Base-by-base conservation (phyloP, 441 rosid genomes). In the Populus hybrid region DNA sequence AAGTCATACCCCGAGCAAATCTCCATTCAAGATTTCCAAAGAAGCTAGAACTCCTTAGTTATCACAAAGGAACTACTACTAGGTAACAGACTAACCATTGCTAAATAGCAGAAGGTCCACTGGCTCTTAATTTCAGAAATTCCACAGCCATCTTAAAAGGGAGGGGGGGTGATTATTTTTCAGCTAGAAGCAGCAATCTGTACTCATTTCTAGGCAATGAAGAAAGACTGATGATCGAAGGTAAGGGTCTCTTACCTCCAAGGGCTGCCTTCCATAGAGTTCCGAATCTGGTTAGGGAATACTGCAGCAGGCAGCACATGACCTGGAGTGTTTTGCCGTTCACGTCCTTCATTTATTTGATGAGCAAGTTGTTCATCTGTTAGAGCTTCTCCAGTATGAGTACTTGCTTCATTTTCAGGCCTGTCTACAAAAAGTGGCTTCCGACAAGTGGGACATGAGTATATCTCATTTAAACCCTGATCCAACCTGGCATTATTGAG, bases 401-500 rank as follows among this genome's bases (percentile, higher is more conserved):
- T 86, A 73, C 71, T 86, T 72, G 81, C 83, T 85, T 91, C 95
- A 83, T 67, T 90, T 86, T 89, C 98, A 69, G 82, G 76, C 87
- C 97, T 85, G 64, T 88, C 87, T 57, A 81, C 86, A 85, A 97
- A 89, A 85, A 97, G 97, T 28, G 99, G 99, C 90, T 97, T 97
- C 75, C 99, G 91, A 87, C 99, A 94, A 38, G 97, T 94, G 70
- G 99, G 99, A 72, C 99, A 97, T 16, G 98, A 94, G 80, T 93
- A 94, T 81, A 82, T 90, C 57, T 94, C 99, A 82, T 86, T 97
- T 75, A 91, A 89, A 82, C 99, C 97, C 88, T 97, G 99, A 88
- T 96, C 99, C 93, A 96, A 84, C 99, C 99, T 96, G 90, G 82
- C 82, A 90, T 75, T 54, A 78, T 72, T 72, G 78, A 32, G 57